phyloP scores from a whole-genome alignment of 2,329 filamentous ascomycete genomes.

The Thielaviopsis musarum region DNA sequence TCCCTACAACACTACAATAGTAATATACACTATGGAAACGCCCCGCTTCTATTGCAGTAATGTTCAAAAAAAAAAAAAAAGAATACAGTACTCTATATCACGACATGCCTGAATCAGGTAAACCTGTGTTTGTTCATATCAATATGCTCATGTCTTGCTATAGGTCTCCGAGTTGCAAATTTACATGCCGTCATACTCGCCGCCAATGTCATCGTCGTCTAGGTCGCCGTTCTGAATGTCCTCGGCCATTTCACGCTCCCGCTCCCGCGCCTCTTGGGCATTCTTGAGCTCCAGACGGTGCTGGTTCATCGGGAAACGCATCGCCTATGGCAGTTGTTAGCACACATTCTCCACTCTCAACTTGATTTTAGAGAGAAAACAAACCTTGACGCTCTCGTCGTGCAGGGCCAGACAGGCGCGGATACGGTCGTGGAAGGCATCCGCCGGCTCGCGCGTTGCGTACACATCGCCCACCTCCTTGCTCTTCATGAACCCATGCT shows the following conservation, averaged over 20 bases:
- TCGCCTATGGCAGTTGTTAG: conserved; percentile 45
- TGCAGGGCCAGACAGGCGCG: conserved; percentile 79
- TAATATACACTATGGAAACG: neutral
- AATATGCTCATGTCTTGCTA: neutral
- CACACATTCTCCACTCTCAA: neutral
- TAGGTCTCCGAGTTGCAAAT: neutral
- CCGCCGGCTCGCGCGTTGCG: conserved; percentile 83
- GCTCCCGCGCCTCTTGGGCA: conserved; percentile 90
- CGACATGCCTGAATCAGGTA: neutral
- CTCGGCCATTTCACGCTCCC: conserved; percentile 93
- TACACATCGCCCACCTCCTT: conserved; percentile 94
- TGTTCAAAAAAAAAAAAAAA: neutral
- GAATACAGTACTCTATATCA: neutral
- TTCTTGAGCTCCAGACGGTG: conserved; percentile 95
- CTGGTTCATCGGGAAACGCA: conserved; percentile 99
- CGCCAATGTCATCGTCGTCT: conserved; percentile 89
- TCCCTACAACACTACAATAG: neutral
- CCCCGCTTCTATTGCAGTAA: conserved; percentile 7
- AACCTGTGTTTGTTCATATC: neutral
- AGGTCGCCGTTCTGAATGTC: conserved; percentile 96
- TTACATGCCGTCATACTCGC: conserved; percentile 93
- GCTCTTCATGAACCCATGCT: conserved; percentile 96
- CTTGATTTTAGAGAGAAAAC: conserved; percentile 13
- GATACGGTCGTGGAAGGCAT: conserved; percentile 96
- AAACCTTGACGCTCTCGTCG: conserved; percentile 94